Evolutionary conservation across 176 grass and related monocot species (phyloP).

Genomic region (Oryza meyeriana): DNA sequence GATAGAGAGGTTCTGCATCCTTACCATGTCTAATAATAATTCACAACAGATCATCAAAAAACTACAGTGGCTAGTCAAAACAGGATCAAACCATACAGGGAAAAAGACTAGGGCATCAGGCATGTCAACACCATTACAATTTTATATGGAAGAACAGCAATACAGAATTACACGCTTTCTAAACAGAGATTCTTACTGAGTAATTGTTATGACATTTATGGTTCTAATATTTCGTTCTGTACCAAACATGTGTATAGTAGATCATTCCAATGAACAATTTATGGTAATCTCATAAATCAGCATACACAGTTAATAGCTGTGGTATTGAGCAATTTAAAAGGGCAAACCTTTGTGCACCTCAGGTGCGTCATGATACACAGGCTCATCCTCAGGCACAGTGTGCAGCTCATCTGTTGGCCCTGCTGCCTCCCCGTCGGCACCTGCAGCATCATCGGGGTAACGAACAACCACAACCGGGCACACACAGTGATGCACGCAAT

Average conservation of each 20-base stretch:
- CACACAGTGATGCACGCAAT: constrained; percentile 87
- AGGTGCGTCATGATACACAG: constrained; percentile 62
- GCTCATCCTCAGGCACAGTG: constrained; percentile 60
- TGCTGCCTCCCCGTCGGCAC: constrained; percentile 21
- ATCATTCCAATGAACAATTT: background rate
- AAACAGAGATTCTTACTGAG: background rate
- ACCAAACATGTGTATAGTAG: background rate
- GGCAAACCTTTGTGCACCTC: constrained; percentile 55
- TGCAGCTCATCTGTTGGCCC: constrained; percentile 41
- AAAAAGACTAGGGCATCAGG: background rate
- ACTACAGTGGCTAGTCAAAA: background rate
- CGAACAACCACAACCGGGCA: constrained; percentile 90
- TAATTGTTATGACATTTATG: background rate
- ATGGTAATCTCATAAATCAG: background rate
- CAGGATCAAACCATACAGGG: background rate
- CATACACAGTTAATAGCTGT: background rate
- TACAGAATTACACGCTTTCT: background rate
- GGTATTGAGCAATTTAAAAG: background rate
- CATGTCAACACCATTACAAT: background rate
- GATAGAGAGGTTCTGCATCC: background rate
- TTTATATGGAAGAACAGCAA: background rate
- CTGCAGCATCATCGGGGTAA: constrained; percentile 63
- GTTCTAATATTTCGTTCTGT: background rate
- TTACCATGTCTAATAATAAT: background rate
- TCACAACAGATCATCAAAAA: background rate